Base-by-base conservation (phyloP, 352 stramenopile species). In the Phytophthora capsici region DNA sequence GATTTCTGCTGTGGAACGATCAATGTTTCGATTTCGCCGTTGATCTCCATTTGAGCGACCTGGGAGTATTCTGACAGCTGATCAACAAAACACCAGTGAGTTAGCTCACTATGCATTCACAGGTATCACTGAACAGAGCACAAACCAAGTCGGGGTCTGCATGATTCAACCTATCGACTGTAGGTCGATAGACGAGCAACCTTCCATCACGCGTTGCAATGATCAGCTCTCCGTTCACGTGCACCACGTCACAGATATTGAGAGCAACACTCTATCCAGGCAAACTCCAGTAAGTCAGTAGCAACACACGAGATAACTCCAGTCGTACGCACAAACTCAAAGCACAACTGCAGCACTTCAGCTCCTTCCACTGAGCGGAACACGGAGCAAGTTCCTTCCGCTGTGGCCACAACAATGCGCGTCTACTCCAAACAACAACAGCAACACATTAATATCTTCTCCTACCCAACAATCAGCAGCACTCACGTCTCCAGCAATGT, bases 391-490 rank as follows among this genome's bases (percentile, higher is more conserved):
- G 54, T 66, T 9, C 84, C 84, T 60, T 93, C 86, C 2, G 83
- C 78, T 12, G 84, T 95, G 40, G 82, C 73, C n/a, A 91, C 86
- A 57, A 95, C 84, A 30, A 94, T 69, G 1, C 79, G 79, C 32
- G 73, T 77, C 82, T 91, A 30, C 22, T 32, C 16, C 20, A 26
- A 16, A 8, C 30, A 52, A 63, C 30, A 63, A 6, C 4, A 63
- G 23, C 22, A 22, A 20, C 25, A 32, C 25, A 9, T 8, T 28
- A 17, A 17, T 17, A 57, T 25, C 20, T 23, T 25, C 25, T 45
- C 17, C n/a, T 30, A 14, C 40, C 25, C 28, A 10, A 6, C 9
- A 19, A 36, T 12, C 6, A 22, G 17, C 20, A 30, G 16, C 30
- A 76, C 79, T 53, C 54, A 89, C 78, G 7, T 85, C 72, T 41